Conservation (phyloP, 75 land plant genomes). For the Cunninghamia lanceolata region DNA sequence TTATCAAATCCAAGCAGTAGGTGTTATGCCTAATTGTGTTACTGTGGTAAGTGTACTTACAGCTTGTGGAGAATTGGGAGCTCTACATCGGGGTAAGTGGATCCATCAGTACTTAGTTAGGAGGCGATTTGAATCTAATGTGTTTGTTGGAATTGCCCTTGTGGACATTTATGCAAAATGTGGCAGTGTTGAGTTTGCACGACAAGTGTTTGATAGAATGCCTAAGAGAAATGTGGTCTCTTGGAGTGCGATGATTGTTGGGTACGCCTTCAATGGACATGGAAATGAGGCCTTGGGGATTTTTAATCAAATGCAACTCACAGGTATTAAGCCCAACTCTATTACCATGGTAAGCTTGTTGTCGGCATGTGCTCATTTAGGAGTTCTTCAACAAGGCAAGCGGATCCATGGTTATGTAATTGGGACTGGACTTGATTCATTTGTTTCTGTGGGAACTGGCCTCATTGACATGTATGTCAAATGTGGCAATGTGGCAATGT, state of each 20-base stretch:
- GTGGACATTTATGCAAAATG: conserved; percentile 51
- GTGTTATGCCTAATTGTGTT: conserved; percentile 33
- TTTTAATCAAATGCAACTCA: conserved; percentile 37
- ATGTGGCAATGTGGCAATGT: conserved; percentile 30
- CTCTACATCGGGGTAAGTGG: conserved; percentile 36
- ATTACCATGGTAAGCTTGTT: conserved; percentile 50
- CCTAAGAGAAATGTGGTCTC: conserved; percentile 18
- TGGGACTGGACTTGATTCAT: conserved; percentile 15
- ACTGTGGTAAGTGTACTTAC: conserved; percentile 36
- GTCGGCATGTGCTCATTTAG: conserved; percentile 52
- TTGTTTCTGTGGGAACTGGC: conserved; percentile 10
- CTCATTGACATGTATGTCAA: conserved; percentile 29
- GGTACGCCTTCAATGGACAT: conserved; percentile 46
- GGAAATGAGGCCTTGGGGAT: conserved; percentile 44
- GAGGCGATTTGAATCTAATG: conserved; percentile 21
- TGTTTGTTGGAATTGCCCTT: conserved; percentile 32
- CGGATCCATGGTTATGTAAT: conserved; percentile 13
- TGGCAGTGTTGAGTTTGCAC: conserved; percentile 31
- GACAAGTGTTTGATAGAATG: conserved; percentile 21
- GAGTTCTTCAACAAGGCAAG: conserved; percentile 50
- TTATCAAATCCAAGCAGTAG: conserved; percentile 25
- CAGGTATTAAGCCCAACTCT: conserved; percentile 30
- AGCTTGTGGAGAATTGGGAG: conserved; percentile 44
- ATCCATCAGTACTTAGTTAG: conserved; percentile 26
- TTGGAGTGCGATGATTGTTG: conserved; percentile 58